Base-by-base conservation (phyloP, 345 rosid species). In the Theobroma cacao region DNA sequence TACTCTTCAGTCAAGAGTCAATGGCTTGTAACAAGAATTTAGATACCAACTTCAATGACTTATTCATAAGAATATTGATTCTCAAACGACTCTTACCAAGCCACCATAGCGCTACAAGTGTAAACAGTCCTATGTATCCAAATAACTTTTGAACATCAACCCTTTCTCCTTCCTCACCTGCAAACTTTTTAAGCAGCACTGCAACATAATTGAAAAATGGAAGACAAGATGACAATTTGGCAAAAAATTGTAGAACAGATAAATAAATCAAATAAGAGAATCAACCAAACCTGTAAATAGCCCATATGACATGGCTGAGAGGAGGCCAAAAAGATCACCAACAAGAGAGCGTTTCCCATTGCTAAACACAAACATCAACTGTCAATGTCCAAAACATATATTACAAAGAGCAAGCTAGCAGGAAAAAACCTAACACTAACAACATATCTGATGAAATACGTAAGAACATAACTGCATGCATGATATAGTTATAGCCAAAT, bases 51-150 rank as follows among this genome's bases (percentile, higher is more conserved):
- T 20, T 75, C 60, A 14, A 60, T 24, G 26, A 41, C 48, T 38
- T 52, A 50, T 33, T 9, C 13, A 47, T 43, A 53, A 76, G 65
- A 50, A 24, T 1, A 75, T n/a, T 4, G n/a, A 52, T 20, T 71
- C 13, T 40, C 56, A 72, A 64, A 79, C 11, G 62, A 72, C 67
- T 73, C 88, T 89, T 91, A 96, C 99, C 91, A 71, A 96, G 98
- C 99, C 99, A 96, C 99, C 99, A 97, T 18, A 97, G 94, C 70
- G 98, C 93, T 80, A 97, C 93, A 81, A 97, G 94, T 5, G 98
- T 97, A 82, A 97, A 97, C 77, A 97, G 80, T 77, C 99, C 99
- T 33, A 97, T 91, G 80, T 94, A 97, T 66, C 99, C 99, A 77
- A 97, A 97, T 83, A 97, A 81, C 92, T 94, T 97, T 80, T 97